phyloP scores from a whole-genome alignment of 2,329 filamentous ascomycete genomes.

The Hymenoscyphus occultus region DNA sequence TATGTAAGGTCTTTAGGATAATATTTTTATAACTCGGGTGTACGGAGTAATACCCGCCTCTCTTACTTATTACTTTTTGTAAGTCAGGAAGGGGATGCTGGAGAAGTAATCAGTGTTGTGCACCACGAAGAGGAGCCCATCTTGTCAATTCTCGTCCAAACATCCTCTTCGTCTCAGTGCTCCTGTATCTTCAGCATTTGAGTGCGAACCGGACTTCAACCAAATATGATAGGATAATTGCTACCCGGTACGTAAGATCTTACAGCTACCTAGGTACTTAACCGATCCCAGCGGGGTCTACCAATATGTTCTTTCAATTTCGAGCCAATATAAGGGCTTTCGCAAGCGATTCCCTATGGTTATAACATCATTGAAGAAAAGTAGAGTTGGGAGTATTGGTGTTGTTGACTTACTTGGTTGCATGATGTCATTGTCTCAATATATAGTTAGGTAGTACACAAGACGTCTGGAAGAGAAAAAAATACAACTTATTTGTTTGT shows the following conservation, averaged over 20 bases:
- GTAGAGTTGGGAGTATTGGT: too few species aligned
- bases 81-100: neutral
- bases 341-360: too few species aligned
- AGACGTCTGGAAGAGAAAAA: too few species aligned
- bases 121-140: neutral
- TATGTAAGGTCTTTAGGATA: too few species aligned
- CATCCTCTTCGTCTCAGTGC: neutral
- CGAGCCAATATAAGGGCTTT: neutral
- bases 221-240: conserved; percentile 13
- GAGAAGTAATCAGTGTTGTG: too few species aligned
- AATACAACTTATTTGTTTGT: too few species aligned
- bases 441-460: too few species aligned
- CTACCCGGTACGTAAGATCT: conserved; percentile 17
- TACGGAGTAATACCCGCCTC: too few species aligned
- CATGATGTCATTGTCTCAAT: too few species aligned
- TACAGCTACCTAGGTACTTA: conserved; percentile 5
- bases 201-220: conserved; percentile 6
- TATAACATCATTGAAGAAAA: too few species aligned
- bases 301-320: conserved; percentile 9
- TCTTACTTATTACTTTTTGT: neutral
- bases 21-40: too few species aligned
- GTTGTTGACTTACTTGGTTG: too few species aligned
- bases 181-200: neutral
- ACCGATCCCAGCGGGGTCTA: conserved; percentile 13
- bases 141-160: conserved; percentile 4